Percentiles rank a stretch among this genome's conserved stretches.
Evolutionary conservation across 2,329 filamentous ascomycete species (phyloP).

Genomic region (Alternaria infectoria): DNA sequence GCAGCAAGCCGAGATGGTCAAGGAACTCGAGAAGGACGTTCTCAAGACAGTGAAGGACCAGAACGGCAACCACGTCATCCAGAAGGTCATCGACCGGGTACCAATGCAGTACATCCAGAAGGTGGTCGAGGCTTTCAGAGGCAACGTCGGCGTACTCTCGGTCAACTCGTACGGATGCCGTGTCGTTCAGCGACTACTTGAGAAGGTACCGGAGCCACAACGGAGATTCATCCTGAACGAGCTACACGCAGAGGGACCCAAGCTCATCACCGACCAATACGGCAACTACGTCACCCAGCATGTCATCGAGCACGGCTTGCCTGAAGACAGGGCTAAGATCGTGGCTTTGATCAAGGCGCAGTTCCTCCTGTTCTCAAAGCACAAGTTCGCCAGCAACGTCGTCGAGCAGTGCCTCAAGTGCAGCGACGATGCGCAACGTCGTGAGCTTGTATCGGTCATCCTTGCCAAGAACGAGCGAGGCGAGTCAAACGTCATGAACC

Average conservation of each 20-base stretch:
- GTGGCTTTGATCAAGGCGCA: constrained; percentile 75
- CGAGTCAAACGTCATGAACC: constrained; percentile 70
- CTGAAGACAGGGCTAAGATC: constrained; percentile 74
- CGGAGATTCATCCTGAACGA: constrained; percentile 77
- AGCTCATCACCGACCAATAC: constrained; percentile 83
- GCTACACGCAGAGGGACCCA: constrained; percentile 73
- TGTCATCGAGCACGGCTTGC: constrained; percentile 78
- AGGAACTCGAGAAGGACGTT: constrained; percentile 80
- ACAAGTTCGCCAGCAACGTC: constrained; percentile 97
- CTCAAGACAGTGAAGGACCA: constrained; percentile 81
- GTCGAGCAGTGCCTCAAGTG: constrained; percentile 88
- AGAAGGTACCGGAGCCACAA: constrained; percentile 76
- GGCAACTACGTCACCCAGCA: constrained; percentile 98
- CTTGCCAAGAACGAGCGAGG: constrained; percentile 65
- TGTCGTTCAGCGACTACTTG: constrained; percentile 90
- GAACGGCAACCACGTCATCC: constrained; percentile 96
- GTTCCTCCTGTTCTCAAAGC: constrained; percentile 79
- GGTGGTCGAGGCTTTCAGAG: constrained; percentile 80
- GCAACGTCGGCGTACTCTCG: constrained; percentile 75
- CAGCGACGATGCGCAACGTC: constrained; percentile 72
- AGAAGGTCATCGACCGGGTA: constrained; percentile 86
- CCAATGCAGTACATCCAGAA: constrained; percentile 81
- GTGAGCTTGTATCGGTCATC: constrained; percentile 63
- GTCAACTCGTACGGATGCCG: constrained; percentile 87
- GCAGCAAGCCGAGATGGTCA: constrained; percentile 82